A percentile compares a stretch with the other conserved stretches of the same genome.
These are phyloP conservation scores for Fusarium sp. DNA, from an alignment of 2,329 filamentous ascomycete genomes.

Conservation along the genomic window DNA sequence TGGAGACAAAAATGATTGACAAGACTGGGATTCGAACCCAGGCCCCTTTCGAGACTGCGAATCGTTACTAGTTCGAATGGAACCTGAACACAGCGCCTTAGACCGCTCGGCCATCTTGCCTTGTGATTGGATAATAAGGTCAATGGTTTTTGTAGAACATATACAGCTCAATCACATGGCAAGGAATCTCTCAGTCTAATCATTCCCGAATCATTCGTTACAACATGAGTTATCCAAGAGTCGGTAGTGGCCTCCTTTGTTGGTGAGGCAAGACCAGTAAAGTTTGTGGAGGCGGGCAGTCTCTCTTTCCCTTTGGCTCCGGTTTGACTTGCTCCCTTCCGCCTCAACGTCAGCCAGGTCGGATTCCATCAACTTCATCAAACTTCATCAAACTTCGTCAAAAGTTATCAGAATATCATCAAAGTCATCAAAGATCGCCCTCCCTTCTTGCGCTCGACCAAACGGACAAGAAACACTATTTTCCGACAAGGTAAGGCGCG, in stretches of 20 bases:
- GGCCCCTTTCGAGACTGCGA: slow-evolving; percentile 14
- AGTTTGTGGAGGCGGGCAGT: too few relatives aligned
- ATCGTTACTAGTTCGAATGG: slow-evolving; percentile 6
- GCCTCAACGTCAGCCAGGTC: too few relatives aligned
- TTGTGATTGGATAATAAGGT: not conserved
- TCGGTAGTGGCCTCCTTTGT: not conserved
- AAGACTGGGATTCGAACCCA: slow-evolving; percentile 16
- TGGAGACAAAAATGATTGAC: not conserved
- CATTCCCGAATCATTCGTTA: too few relatives aligned
- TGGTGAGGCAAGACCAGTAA: not conserved
- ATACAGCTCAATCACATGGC: rapidly evolving
- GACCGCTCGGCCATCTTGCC: slow-evolving; percentile 13
- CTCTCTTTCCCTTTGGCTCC: too few relatives aligned
- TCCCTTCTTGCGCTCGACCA: too few relatives aligned
- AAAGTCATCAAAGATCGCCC: too few relatives aligned
- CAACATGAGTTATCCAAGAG: not conserved
- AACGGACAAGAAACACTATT: too few relatives aligned
- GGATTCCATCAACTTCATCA: too few relatives aligned
- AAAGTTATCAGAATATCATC: too few relatives aligned
- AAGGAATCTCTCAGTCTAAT: not conserved
- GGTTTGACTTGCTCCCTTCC: too few relatives aligned
- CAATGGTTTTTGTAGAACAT: rapidly evolving
- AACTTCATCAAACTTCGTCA: too few relatives aligned
- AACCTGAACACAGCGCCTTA: slow-evolving; percentile 15
- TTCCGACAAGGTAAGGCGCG: too few relatives aligned